Evolutionary conservation across 768 basidiomycete species (phyloP), one percentile per base, ranked within the genome.

Genomic region (Suillus paluster): DNA sequence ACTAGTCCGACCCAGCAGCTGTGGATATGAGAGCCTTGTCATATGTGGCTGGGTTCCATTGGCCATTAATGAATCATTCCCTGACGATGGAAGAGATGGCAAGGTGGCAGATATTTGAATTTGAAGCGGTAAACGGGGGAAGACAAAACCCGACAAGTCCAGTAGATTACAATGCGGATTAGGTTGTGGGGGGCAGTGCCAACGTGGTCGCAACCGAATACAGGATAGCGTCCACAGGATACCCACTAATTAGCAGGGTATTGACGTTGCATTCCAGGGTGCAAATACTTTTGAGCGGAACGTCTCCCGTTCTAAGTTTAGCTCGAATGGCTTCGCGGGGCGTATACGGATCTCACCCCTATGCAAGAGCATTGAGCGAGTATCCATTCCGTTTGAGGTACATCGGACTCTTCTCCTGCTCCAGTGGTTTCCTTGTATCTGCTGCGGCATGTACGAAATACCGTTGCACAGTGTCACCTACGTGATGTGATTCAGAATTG

Each of bases 401-500:
- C 78, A 0, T 74, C 68, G 12, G 62, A 69, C 60, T 83, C 81
- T 14, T 38, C 62, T 39, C 67, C 73, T 41, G 68, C 63, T 48
- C 57, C 59, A 60, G 82, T 64, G 45, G 75, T 76, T 41, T 78
- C 67, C 33, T 70, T 56, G 63, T 84, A 83, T 84, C 80, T 42
- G 70, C 72, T 38, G 82, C 83, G n/a, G 79, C 82, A 63, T 83
- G 83, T 19, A 83, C 67, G 59, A 83, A 79, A 66, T 83, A 83
- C 19, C 83, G 69, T 62, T 77, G n/a, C n/a, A n/a, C n/a, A n/a
- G n/a, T n/a, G n/a, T 80, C 39, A 71, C 60, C 82, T 83, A 17
- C 7, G 65, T 33, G 21, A 33, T 50, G 14, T n/a, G n/a, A n/a
- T n/a, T n/a, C n/a, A n/a, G n/a, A 38, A 58, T 44, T 52, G 50